phyloP scores from a whole-genome alignment of 495 filamentous ascomycete species.

The Elaphomyces granulatus region DNA sequence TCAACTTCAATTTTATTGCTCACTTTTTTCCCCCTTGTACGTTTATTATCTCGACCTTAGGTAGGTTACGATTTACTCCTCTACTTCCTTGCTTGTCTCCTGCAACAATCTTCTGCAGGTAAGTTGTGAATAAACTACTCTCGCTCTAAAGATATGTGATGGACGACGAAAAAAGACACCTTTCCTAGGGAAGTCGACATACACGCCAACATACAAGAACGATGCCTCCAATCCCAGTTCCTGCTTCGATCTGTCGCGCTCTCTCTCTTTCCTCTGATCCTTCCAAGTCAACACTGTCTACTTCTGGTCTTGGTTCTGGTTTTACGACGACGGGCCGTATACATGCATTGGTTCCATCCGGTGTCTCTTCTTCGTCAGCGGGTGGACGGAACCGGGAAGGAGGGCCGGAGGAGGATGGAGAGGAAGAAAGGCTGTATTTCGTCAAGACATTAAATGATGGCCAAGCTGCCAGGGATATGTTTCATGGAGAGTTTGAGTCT shows the following conservation, averaged over 20 bases:
- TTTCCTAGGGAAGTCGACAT: no score
- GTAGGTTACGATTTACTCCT: no score
- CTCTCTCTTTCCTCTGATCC: slow-evolving; percentile 45
- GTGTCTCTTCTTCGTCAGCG: slow-evolving; percentile 14
- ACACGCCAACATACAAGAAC: slow-evolving; percentile 2
- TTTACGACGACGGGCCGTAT: slow-evolving; percentile 65
- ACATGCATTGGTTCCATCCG: slow-evolving; percentile 27
- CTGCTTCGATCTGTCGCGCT: slow-evolving; percentile 45
- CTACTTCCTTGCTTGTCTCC: no score
- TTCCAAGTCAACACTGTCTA: slow-evolving; percentile 35
- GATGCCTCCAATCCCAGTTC: slow-evolving; percentile 30
- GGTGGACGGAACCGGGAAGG: no score
- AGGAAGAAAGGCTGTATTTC: slow-evolving; percentile 52
- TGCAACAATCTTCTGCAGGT: no score
- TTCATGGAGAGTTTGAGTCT: slow-evolving; percentile 69
- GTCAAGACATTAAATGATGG: slow-evolving; percentile 59
- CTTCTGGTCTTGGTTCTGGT: slow-evolving; percentile 52
- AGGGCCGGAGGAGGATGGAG: no score
- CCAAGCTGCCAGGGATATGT: slow-evolving; percentile 56
- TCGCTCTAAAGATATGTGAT: no score
- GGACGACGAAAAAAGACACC: no score
- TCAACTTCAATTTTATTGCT: no score
- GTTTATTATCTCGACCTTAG: no score
- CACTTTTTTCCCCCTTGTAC: no score
- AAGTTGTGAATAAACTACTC: no score